Base-by-base conservation (phyloP, 2,329 filamentous ascomycete species). In the Decorospora gaudefroyi region DNA sequence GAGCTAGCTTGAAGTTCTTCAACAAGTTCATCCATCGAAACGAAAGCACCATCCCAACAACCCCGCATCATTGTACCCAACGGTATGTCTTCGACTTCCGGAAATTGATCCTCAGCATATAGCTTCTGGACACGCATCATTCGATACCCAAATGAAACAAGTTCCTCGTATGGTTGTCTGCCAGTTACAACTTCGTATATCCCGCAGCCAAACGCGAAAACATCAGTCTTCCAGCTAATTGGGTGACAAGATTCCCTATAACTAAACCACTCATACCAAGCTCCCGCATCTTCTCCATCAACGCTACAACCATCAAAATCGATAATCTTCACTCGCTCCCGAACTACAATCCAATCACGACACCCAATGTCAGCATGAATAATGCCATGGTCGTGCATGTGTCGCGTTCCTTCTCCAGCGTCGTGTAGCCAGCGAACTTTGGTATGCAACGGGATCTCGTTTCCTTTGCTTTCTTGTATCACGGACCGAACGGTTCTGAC, bases 191-290 rank as follows among this genome's bases (percentile, higher is more conserved):
- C 31, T 33, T 51, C 48, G 39, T 48, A 51, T 27, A 48, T 44
- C 19, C 44, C 48, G 26, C 48, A 51, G 34, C 44, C 44, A 30
- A 44, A 51, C 25, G 48, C 48, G 21, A 53, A 53, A 38, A 53
- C 51, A 44, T 53, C 46, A 3, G 50, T 50, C 38, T 47, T 34
- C 22, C 16, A 21, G 25, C 46, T 53, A 18, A 53, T 37, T 27
- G 5, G 15, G 35, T 26, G 46, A 12, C 30, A 30, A 22, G 38
- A 44, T 44, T 34, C 26, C 38, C 36, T 39, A 21, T 46, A 46
- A 43, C 46, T 49, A 35, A 53, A 53, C 49, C 41, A 53, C 38
- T 53, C 23, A 40, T 51, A 53, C 21, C 50, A 53, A n/a, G 50
- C 29, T 45, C 29, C 30, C 48, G 50, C 37, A 17, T 43, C 38